Evolutionary conservation across 495 filamentous ascomycete species (phyloP), one percentile per base, ranked within the genome.

Genomic region (Annulohypoxylon bovei): DNA sequence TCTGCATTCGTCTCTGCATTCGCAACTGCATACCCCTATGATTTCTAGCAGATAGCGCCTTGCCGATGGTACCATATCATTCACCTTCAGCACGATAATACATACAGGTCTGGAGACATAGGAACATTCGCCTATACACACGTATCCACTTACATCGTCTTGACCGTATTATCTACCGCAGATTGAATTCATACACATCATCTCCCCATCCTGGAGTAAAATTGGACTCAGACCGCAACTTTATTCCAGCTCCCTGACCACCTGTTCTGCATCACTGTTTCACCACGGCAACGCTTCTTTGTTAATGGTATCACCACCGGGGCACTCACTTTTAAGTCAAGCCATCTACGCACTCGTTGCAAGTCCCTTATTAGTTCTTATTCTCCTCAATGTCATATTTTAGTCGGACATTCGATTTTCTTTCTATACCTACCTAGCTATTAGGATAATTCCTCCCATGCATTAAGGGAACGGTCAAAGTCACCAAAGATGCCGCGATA

Each of bases 401-500:
- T 37, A 57, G 37, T 33, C 11, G 14, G 52, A 7, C 20, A 18
- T 59, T 32, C 30, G 30, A 11, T 20, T 16, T 56, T 40, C 39
- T 18, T 9, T 56, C 16, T 23, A 65, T 35, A 25, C 3, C 32
- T 9, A 25, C 4, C 39, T 32, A 18, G 22, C 9, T 50, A n/a
- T 42, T 42, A 7, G 39, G 32, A 30, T 22, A 44, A 4, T 12
- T 40, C 56, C 52, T 49, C 30, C 9, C 12, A 69, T 76, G 68
- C 56, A 49, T 63, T 27, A 44, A 52, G 67, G 32, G 35, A 53
- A 70, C 27, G 39, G 16, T 37, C 37, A 60, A 30, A 23, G 44
- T 25, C 40, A 57, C 53, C 62, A 72, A 50, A 61, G 69, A 79
- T 81, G 76, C 75, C 80, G 42, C 77, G 75, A 22, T 57, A 75